Percentiles rank a stretch among this genome's conserved stretches.
phyloP scores from a whole-genome alignment of 2,329 filamentous ascomycete genomes.

The Myriosclerotinia scirpicola region DNA sequence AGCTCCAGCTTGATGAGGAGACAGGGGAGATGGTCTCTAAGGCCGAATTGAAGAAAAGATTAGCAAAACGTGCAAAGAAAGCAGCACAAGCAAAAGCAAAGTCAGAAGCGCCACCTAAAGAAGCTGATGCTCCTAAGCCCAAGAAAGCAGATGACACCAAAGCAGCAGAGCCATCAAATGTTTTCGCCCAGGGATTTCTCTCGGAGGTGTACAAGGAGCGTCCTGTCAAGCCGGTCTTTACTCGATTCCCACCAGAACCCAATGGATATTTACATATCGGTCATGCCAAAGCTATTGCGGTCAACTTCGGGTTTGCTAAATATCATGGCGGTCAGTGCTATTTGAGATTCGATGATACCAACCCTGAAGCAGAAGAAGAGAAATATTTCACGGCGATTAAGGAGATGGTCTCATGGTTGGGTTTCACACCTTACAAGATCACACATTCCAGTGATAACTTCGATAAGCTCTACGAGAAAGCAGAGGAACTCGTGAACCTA shows the following conservation, averaged over 20 bases:
- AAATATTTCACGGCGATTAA: constrained; percentile 86
- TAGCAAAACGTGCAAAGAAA: constrained; percentile 59
- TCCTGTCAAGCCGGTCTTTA: constrained; percentile 61
- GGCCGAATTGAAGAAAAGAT: constrained; percentile 61
- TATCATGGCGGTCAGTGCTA: constrained; percentile 74
- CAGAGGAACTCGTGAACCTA: constrained; percentile 75
- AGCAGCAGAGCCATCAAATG: constrained; percentile 43
- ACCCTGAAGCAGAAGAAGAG: constrained; percentile 90
- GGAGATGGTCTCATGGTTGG: constrained; percentile 82
- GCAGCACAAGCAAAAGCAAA: constrained; percentile 54
- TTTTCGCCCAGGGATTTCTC: constrained; percentile 81
- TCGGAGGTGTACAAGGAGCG: constrained; percentile 69
- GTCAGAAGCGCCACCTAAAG: constrained; percentile 44
- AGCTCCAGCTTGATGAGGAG: constrained; percentile 61
- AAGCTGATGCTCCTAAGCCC: constrained; percentile 34
- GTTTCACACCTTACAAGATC: constrained; percentile 72
- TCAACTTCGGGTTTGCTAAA: constrained; percentile 94
- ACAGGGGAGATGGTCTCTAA: constrained; percentile 67
- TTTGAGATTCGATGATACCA: constrained; percentile 89
- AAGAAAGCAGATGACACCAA: constrained; percentile 40
- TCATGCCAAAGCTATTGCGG: constrained; percentile 90
- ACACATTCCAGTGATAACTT: constrained; percentile 92
- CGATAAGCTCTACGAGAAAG: constrained; percentile 78
- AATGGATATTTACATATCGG: constrained; percentile 94
- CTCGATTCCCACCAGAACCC: constrained; percentile 80